Conservation (phyloP, 768 basidiomycete genomes). For the Trametes meyenii region DNA sequence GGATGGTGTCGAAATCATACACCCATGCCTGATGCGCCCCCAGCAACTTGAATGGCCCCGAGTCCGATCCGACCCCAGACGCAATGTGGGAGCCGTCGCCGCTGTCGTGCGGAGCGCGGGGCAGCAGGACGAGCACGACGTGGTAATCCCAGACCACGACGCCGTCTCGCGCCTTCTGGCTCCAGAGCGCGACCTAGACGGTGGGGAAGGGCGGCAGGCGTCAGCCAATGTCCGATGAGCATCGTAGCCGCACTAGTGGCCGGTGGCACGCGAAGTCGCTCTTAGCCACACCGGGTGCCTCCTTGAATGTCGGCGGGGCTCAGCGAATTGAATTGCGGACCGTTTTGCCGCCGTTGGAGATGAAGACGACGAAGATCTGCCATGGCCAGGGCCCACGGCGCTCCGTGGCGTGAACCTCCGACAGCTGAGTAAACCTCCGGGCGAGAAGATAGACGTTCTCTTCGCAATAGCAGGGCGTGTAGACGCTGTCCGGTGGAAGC, state of each 20-base stretch:
- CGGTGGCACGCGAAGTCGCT: constrained; percentile 8
- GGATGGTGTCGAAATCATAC: constrained; percentile 67
- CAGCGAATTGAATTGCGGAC: constrained; percentile 38
- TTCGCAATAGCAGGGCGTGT: constrained; percentile 71
- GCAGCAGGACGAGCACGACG: constrained; percentile 58
- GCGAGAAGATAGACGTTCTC: constrained; percentile 71
- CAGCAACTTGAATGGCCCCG: neutral
- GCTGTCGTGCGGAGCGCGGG: constrained; percentile 25
- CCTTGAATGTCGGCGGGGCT: neutral
- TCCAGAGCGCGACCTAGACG: constrained; percentile 64
- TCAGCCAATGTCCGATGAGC: constrained; percentile 4
- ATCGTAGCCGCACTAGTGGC: constrained; percentile 1
- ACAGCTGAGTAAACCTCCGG: constrained; percentile 38
- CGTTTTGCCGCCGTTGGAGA: constrained; percentile 64
- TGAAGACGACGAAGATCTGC: constrained; percentile 60
- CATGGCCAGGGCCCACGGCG: constrained; percentile 36
- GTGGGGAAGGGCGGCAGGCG: neutral
- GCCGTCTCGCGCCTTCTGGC: constrained; percentile 46
- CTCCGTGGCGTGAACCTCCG: neutral
- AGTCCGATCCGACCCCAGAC: neutral
- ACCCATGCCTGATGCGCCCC: constrained; percentile 47
- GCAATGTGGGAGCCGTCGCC: neutral
- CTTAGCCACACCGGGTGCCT: neutral
- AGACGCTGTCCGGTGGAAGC: constrained; percentile 44
- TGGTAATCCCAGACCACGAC: constrained; percentile 78